phyloP scores from a whole-genome alignment of 805 yeast species.

The Wickerhamomyces ciferrii region DNA sequence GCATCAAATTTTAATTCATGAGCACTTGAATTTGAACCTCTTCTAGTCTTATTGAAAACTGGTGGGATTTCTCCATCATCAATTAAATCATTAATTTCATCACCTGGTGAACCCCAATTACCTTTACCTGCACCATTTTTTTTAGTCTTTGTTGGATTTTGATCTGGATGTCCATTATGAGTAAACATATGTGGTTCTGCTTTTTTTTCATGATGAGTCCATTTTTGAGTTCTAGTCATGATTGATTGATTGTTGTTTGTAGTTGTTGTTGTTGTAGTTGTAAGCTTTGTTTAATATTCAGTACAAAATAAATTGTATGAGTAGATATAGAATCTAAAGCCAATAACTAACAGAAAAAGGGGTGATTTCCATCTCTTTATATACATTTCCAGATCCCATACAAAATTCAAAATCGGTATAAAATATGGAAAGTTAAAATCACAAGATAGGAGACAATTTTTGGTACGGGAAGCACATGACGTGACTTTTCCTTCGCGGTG shows the following conservation, averaged over 20 bases:
- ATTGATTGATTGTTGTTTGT: conserved; percentile 1
- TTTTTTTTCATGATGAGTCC: conserved; percentile 59
- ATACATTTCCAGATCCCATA: neutral
- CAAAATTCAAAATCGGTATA: no score
- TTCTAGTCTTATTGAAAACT: conserved; percentile 36
- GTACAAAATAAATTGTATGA: neutral
- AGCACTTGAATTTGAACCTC: conserved; percentile 43
- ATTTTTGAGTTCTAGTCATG: conserved; percentile 79
- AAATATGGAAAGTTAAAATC: neutral
- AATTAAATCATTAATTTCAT: conserved; percentile 62
- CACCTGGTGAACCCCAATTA: conserved; percentile 85
- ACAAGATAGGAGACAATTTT: neutral
- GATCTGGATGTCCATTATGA: conserved; percentile 63
- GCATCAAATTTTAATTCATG: conserved; percentile 35
- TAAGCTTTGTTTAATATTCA: neutral
- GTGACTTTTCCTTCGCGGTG: neutral
- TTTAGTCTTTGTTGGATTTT: conserved; percentile 73
- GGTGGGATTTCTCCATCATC: conserved; percentile 52
- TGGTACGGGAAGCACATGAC: neutral
- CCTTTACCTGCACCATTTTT: conserved; percentile 82
- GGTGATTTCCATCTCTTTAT: neutral
- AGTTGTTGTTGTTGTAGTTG: neutral
- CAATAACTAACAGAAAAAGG: neutral
- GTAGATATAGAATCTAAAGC: no score
- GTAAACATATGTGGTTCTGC: conserved; percentile 71